Evolutionary conservation across 345 rosid genomes (phyloP).

Genomic region (Cardamine occulta): DNA sequence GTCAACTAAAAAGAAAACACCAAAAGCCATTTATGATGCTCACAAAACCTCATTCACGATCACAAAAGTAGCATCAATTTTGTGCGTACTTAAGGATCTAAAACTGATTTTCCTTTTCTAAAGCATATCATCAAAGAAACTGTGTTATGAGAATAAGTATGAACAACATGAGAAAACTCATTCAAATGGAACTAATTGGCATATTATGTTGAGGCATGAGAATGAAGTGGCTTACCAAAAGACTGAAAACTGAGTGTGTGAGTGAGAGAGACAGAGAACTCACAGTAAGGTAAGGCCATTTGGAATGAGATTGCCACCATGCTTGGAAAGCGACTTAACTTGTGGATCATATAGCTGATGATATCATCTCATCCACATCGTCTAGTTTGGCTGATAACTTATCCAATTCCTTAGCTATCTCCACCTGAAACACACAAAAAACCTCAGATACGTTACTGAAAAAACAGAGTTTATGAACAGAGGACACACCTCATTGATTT

Average conservation of each 20-base stretch:
- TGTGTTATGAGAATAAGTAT: not conserved
- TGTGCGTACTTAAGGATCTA: not conserved
- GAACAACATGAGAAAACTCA: not conserved
- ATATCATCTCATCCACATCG: too few relatives aligned
- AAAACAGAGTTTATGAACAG: too few relatives aligned
- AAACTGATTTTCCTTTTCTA: not conserved
- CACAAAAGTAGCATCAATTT: not conserved
- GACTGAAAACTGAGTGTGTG: conserved; percentile 57
- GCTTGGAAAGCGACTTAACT: too few relatives aligned
- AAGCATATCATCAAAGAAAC: not conserved
- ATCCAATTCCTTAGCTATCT: too few relatives aligned
- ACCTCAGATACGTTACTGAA: too few relatives aligned
- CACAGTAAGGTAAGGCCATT: too few relatives aligned
- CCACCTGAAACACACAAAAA: too few relatives aligned
- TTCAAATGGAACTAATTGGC: not conserved
- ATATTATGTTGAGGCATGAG: not conserved
- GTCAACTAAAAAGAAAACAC: not conserved
- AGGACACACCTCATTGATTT: too few relatives aligned
- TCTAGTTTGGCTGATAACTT: too few relatives aligned
- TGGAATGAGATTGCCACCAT: too few relatives aligned
- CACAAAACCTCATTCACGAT: not conserved
- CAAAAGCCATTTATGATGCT: not conserved
- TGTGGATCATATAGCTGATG: too few relatives aligned
- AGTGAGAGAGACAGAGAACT: too few relatives aligned
- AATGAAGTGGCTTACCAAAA: conserved; percentile 62